Evolutionary conservation across 2,329 filamentous ascomycete genomes (phyloP).

Genomic region (Cladorrhinum sp.): DNA sequence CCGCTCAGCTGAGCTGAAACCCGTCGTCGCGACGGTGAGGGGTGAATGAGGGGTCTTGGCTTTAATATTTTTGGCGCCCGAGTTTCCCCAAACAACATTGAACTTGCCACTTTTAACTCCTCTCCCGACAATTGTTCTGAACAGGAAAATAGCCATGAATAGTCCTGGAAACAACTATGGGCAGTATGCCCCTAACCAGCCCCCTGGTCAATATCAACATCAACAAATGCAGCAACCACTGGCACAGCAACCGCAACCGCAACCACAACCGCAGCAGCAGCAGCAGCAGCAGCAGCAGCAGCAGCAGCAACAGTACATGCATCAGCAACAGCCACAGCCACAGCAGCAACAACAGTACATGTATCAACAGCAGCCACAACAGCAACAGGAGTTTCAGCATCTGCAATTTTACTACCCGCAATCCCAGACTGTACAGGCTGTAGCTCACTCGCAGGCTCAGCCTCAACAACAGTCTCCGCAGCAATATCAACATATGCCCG

Average conservation of each 20-base stretch:
- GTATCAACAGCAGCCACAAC: background rate
- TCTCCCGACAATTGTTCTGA: too few species aligned
- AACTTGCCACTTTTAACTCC: too few species aligned
- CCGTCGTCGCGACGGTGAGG: too few species aligned
- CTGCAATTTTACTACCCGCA: background rate
- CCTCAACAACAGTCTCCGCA: background rate
- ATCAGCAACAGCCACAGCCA: slow-evolving; percentile 1
- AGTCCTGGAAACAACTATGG: background rate
- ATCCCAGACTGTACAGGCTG: too few species aligned
- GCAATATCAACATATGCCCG: background rate
- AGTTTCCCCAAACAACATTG: too few species aligned
- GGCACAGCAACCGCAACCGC: background rate
- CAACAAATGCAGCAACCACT: background rate
- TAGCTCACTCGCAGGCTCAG: too few species aligned
- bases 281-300: background rate
- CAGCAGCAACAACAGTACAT: background rate
- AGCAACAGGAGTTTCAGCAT: background rate
- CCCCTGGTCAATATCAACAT: background rate
- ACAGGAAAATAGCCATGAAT: background rate
- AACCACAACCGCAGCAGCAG: background rate
- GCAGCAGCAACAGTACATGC: background rate
- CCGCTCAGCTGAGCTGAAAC: too few species aligned
- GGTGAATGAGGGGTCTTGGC: too few species aligned
- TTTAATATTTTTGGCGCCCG: too few species aligned
- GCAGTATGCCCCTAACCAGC: background rate